Evolutionary conservation across 169 alveolate genomes (phyloP), one percentile per base, ranked within the genome.

Genomic region (Plasmodium gallinaceum): DNA sequence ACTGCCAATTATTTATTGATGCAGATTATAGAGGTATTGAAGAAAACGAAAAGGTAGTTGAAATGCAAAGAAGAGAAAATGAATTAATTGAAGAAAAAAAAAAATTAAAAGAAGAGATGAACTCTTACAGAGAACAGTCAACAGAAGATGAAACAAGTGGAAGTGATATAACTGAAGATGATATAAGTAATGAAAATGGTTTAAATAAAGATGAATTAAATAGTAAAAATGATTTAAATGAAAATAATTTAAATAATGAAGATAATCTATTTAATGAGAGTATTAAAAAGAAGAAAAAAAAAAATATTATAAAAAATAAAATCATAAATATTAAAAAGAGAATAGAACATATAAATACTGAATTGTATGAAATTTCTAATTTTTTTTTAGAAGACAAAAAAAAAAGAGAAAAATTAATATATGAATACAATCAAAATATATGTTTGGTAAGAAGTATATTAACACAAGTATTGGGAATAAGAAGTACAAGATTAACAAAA

Each of bases 11-110:
- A 7, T 66, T 80, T 16, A 80, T 80, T 12, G 90, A 80, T 66
- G 90, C 90, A 4, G 90, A 80, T 66, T 80, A 80, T 80, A 57
- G 83, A 12, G 78, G 70, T n/a, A 80, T 80, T 32, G 90, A 80
- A 45, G 90, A 80, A 45, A 68, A 80, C 51, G 80, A 80, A 39
- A 65, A 66, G 5, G 51, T 80, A 32, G n/a, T 76, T 5, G 78
- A 62, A 54, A 76, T 76, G 88, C 70, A 76, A 57, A 64, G 88
- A 24, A 52, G 26, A 48, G 70, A 76, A n/a, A 54, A 52, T 5
- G 78, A 76, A 51, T 9, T 76, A 52, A 18, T 80, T 3, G 80
- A 80, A 45, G 72, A 54, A 20, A 80, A 80, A 60, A 24, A 37
- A 16, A 46, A 45, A n/a, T 60, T 80, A 24, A 80, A 80, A 58